Evolutionary conservation across 78 protist genomes (phyloP), one percentile per base, ranked within the genome.

Genomic region (Kipferlia bialata): DNA sequence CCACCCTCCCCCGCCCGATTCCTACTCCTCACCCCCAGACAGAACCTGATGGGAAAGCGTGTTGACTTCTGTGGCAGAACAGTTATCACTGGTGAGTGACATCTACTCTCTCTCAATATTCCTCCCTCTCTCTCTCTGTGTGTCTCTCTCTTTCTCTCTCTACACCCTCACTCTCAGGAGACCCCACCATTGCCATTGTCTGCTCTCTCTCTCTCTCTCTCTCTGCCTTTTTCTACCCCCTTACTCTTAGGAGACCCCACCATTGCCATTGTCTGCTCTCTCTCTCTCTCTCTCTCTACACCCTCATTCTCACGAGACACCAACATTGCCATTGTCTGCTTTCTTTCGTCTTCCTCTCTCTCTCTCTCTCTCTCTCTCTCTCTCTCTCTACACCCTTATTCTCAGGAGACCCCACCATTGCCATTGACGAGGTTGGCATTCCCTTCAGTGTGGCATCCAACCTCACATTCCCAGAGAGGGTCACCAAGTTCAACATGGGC

Each of bases 21-120:
- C n/a, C n/a, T n/a, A n/a, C n/a, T n/a, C n/a, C n/a, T n/a, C n/a
- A n/a, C n/a, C n/a, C n/a, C n/a, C n/a, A 85, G 99, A 18, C 93
- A 92, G 37, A 91, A 95, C 76, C 83, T 97, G 37, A 96, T 97
- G 99, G 99, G 99, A 34, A 97, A 97, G 78, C 97, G 99, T 45
- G 95, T 89, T 24, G 97, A 97, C 68, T 95, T 92, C 75, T 78
- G 88, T 2, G 99, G 98, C 17, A 88, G 99, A 24, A 94, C 99
- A 0, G 99, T 97, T 79, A 97, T 97, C 84, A 92, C 97, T 13
- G n/a, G n/a, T n/a, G n/a, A n/a, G n/a, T n/a, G n/a, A n/a, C n/a
- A n/a, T n/a, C n/a, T 87, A 92, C 66, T n/a, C n/a, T n/a, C n/a
- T n/a, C n/a, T n/a, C n/a, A n/a, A n/a, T n/a, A n/a, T n/a, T n/a